Evolutionary conservation across 192 early-diverging fungal genomes (phyloP).

Genomic region (Linnemannia hyalina): DNA sequence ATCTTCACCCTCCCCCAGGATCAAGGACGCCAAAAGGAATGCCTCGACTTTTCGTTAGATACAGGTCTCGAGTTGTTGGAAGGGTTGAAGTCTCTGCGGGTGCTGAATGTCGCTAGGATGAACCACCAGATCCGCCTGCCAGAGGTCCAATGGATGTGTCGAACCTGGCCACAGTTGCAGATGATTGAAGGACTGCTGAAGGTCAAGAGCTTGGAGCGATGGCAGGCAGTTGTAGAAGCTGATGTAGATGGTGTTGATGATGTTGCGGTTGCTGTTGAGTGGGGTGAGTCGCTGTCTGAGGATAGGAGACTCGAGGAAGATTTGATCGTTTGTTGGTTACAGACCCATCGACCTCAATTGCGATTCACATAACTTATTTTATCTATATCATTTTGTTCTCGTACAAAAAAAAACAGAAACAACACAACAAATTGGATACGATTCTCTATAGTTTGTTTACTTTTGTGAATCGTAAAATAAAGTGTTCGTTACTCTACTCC

Average conservation of each 20-base stretch:
- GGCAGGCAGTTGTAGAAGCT: background rate
- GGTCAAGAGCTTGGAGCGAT: background rate
- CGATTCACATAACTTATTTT: background rate
- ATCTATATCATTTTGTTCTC: background rate
- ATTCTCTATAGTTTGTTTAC: background rate
- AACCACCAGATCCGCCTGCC: background rate
- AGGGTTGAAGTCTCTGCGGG: background rate
- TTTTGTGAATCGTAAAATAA: background rate
- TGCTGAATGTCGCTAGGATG: background rate
- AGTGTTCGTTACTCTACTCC: background rate
- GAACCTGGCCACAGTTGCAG: background rate
- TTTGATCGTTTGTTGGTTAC: background rate
- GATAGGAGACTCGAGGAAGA: background rate
- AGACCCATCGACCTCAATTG: background rate
- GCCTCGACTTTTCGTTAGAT: background rate
- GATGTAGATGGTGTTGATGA: background rate
- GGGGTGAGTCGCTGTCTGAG: background rate
- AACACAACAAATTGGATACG: background rate
- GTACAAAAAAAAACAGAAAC: too few relatives aligned
- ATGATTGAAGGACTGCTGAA: background rate
- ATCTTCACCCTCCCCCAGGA: background rate
- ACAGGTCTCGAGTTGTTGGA: background rate
- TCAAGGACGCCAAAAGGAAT: background rate
- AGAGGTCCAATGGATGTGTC: conserved; percentile 7
- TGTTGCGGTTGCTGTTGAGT: background rate